Conservation (phyloP, 164 flowering plant species). For the Stephania yunnanensis region DNA sequence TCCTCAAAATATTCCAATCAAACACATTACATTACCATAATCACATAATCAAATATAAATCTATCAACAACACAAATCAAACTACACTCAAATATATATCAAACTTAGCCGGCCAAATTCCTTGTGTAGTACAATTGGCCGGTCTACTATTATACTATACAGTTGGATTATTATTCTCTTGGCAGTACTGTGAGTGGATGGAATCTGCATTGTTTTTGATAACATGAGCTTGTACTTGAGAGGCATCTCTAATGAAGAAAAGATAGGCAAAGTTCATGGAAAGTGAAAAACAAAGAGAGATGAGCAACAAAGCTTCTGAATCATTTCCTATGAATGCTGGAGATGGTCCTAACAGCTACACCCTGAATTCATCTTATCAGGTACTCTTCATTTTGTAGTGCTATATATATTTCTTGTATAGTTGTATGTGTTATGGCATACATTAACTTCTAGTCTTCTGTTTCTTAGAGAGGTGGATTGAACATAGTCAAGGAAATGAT, state of each 20-base stretch:
- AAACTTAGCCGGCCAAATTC: neutral
- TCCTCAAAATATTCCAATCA: too few species aligned
- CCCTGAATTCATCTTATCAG: conserved; percentile 6
- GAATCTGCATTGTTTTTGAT: neutral
- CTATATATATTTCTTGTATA: neutral
- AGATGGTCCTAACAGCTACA: conserved; percentile 8
- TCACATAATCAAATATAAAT: too few species aligned
- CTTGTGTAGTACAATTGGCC: neutral
- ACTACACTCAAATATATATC: too few species aligned
- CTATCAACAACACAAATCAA: too few species aligned
- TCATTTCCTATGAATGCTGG: conserved; percentile 12
- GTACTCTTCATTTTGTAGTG: neutral
- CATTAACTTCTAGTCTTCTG: neutral
- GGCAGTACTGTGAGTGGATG: neutral
- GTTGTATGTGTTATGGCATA: neutral
- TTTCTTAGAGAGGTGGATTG: conserved; percentile 11
- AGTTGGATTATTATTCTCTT: neutral
- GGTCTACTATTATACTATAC: neutral
- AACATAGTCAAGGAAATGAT: conserved; percentile 7
- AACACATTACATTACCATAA: too few species aligned
- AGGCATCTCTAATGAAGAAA: neutral
- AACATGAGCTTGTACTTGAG: neutral
- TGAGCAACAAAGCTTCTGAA: neutral
- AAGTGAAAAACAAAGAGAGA: neutral
- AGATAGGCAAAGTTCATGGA: neutral